phyloP scores from a whole-genome alignment of 106 monocot genomes.

The Phalaenopsis equestris region DNA sequence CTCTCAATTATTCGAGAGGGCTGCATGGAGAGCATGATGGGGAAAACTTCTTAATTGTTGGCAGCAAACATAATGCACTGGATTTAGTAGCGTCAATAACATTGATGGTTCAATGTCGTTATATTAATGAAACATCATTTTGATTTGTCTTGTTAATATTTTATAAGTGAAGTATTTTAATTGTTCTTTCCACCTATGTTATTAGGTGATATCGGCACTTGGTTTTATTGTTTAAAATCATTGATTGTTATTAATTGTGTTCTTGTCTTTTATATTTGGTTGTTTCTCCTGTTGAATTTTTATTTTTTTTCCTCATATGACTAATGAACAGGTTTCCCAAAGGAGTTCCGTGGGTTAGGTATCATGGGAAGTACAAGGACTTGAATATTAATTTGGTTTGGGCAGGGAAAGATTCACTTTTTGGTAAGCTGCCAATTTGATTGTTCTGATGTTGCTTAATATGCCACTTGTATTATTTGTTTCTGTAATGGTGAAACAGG shows the following conservation, averaged over 20 bases:
- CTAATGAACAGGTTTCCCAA: constrained; percentile 59
- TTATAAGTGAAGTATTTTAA: constrained; percentile 4
- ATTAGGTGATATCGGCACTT: neutral
- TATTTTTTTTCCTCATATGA: constrained; percentile 1
- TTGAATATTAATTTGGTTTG: constrained; percentile 63
- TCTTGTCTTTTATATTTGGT: neutral
- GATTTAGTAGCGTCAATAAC: neutral
- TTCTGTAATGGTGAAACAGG: neutral
- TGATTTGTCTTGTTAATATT: neutral
- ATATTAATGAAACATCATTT: neutral
- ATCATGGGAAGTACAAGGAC: constrained; percentile 69
- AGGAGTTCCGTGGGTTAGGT: constrained; percentile 90
- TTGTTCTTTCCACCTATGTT: neutral
- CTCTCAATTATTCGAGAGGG: neutral
- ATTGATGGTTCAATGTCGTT: neutral
- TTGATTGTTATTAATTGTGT: neutral
- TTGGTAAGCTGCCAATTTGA: constrained; percentile 31
- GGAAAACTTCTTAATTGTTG: neutral
- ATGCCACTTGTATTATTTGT: neutral
- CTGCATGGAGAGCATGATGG: neutral
- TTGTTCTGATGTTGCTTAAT: neutral
- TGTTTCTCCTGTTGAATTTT: neutral
- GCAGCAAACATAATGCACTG: neutral
- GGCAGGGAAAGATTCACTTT: constrained; percentile 76
- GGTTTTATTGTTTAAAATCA: neutral